These are phyloP conservation scores for Hypoxylon sp. DNA, from an alignment of 2,329 filamentous ascomycete genomes.

Conservation along the genomic window DNA sequence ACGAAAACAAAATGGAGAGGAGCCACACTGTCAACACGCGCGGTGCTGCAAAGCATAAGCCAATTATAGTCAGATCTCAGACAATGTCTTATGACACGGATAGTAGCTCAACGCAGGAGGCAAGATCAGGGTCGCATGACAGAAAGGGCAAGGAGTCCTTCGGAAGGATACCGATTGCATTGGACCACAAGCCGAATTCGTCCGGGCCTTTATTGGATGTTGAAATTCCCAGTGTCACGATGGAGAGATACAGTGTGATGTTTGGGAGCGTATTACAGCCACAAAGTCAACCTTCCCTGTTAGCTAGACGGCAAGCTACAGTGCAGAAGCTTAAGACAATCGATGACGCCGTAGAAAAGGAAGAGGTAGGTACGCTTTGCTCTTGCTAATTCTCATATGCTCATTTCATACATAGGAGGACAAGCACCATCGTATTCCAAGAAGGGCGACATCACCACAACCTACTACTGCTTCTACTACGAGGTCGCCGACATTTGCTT, in stretches of 20 bases:
- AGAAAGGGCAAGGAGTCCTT: constrained; percentile 43
- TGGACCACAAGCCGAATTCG: constrained; percentile 34
- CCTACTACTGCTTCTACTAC: constrained; percentile 44
- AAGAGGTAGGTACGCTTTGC: constrained; percentile 50
- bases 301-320: constrained; percentile 69
- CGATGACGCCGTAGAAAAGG: constrained; percentile 57
- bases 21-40: constrained; percentile 53
- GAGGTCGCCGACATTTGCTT: constrained; percentile 59
- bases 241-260: constrained; percentile 96
- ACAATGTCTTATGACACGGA: constrained; percentile 53
- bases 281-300: constrained; percentile 56
- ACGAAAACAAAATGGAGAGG: constrained; percentile 48
- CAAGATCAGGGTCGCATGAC: constrained; percentile 25
- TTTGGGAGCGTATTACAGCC: constrained; percentile 76
- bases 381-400: constrained; percentile 1
- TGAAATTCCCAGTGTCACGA: constrained; percentile 80
- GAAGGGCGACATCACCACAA: constrained; percentile 64
- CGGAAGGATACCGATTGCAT: constrained; percentile 45
- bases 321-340: constrained; percentile 68
- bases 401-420: constrained; percentile 37
- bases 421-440: constrained; percentile 38
- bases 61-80: constrained; percentile 58
- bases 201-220: constrained; percentile 70
- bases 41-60: constrained; percentile 56
- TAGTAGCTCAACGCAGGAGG: constrained; percentile 25